Evolutionary conservation across 768 basidiomycete genomes (phyloP).

Genomic region (Leccinum rimulosum): DNA sequence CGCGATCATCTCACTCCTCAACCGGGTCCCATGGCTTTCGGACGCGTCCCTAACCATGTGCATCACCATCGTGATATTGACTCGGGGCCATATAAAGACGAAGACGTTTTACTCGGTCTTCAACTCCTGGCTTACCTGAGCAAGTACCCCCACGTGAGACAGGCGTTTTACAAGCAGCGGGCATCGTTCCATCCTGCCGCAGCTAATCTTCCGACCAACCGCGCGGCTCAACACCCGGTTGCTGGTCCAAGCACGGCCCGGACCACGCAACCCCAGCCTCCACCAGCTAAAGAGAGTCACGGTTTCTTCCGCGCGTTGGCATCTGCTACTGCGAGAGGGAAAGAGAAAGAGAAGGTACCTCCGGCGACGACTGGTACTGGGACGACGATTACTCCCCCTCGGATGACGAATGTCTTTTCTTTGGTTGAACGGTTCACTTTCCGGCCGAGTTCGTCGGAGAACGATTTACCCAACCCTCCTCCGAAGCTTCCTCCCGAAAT

Average conservation of each 20-base stretch:
- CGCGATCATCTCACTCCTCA: constrained; percentile 20
- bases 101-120: constrained; percentile 86
- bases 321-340: constrained; percentile 42
- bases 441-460: constrained; percentile 82
- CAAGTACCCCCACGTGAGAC: constrained; percentile 96
- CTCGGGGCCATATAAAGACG: constrained; percentile 81
- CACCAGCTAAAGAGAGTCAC: constrained; percentile 33
- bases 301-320: constrained; percentile 48
- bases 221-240: constrained; percentile 24
- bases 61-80: constrained; percentile 42
- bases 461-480: constrained; percentile 63
- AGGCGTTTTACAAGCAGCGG: constrained; percentile 90
- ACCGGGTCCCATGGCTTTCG: constrained; percentile 15
- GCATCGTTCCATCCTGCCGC: constrained; percentile 80
- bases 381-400: constrained; percentile 14
- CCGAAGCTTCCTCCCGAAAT: constrained; percentile 84
- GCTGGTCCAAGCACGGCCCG: constrained; percentile 28
- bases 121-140: constrained; percentile 95
- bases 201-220: constrained; percentile 37
- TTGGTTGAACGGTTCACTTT: constrained; percentile 97
- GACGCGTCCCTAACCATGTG: constrained; percentile 31
- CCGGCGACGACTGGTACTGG: constrained; percentile 18
- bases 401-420: constrained; percentile 91
- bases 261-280: constrained; percentile 13
- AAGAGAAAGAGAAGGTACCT: constrained; percentile 43